phyloP scores from a whole-genome alignment of 306 rosid genomes.

The Benincasa hispida region DNA sequence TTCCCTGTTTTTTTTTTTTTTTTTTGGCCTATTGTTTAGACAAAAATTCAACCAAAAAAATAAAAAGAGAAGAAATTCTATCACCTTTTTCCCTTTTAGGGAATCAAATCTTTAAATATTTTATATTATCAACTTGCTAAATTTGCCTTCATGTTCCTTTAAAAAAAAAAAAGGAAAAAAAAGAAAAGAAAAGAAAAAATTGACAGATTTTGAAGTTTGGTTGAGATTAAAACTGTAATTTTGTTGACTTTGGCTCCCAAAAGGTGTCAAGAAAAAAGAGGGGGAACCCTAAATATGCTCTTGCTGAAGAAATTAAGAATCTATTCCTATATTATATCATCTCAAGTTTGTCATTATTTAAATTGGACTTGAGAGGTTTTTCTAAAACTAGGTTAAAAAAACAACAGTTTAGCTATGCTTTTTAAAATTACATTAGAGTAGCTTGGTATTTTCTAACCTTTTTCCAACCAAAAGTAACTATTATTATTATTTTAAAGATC shows the following conservation, averaged over 20 bases:
- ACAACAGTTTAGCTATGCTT: not conserved
- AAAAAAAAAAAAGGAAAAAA: too few relatives aligned
- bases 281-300: not conserved
- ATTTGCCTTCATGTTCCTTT: not conserved
- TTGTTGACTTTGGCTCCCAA: not conserved
- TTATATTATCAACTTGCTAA: not conserved
- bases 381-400: not conserved
- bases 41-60: not conserved
- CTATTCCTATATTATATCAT: not conserved
- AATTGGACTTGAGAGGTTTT: not conserved
- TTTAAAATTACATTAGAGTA: not conserved
- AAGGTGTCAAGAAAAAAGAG: not conserved
- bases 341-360: not conserved
- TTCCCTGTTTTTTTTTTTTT: too few relatives aligned
- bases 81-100: conserved; percentile 4
- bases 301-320: not conserved
- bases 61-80: not conserved
- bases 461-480: not conserved
- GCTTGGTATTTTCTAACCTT: not conserved
- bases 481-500: not conserved
- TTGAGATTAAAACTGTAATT: not conserved
- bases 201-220: not conserved
- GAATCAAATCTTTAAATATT: conserved; percentile 3
- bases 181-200: not conserved
- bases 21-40: not conserved